These are phyloP conservation scores for Mortierella sp. DNA, from an alignment of 371 early-diverging fungal genomes.

Conservation along the genomic window DNA sequence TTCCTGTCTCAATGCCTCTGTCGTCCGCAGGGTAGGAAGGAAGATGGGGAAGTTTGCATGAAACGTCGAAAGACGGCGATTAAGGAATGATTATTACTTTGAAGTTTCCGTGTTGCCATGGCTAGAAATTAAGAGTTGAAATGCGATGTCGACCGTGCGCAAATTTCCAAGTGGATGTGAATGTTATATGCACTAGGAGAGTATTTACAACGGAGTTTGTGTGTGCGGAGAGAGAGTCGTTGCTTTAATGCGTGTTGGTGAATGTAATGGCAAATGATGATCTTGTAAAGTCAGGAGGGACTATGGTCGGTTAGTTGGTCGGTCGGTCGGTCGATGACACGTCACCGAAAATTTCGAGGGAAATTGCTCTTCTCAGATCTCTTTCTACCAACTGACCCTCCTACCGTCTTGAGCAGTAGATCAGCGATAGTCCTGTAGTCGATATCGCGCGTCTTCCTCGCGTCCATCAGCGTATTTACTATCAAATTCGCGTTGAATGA, in stretches of 20 bases:
- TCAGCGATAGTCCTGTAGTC: no score
- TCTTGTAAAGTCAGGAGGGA: no score
- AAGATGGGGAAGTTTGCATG: neutral
- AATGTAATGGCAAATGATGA: neutral
- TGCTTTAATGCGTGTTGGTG: neutral
- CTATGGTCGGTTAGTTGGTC: no score
- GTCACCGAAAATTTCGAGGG: no score
- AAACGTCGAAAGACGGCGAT: constrained; percentile 1
- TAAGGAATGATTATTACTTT: constrained; percentile 36
- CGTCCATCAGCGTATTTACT: no score
- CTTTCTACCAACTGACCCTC: no score
- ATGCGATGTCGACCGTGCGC: constrained; percentile 7
- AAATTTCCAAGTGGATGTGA: neutral
- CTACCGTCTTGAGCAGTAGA: no score
- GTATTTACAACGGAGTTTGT: constrained; percentile 3
- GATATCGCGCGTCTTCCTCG: no score
- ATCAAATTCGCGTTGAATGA: no score
- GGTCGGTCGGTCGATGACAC: no score
- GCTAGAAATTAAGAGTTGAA: constrained; percentile 4
- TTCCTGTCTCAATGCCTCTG: neutral
- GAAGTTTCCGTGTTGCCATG: constrained; percentile 57
- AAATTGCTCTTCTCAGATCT: no score
- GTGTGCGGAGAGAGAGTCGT: neutral
- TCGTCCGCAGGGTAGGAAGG: constrained; percentile 2
- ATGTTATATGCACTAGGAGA: neutral